phyloP scores from a whole-genome alignment of 306 rosid genomes.

The Pyrus communis region DNA sequence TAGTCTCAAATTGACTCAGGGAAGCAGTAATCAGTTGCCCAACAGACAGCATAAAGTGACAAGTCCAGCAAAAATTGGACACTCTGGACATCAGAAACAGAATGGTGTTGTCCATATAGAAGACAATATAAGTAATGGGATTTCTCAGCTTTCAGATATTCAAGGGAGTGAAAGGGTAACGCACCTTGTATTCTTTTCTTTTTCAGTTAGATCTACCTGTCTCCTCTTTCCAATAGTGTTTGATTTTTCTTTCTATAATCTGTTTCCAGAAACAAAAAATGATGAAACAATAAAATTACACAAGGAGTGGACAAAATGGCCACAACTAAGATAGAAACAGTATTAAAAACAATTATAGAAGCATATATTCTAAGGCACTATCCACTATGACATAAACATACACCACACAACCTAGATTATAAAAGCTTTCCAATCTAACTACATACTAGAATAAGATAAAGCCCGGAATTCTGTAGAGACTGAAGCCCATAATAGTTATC shows the following conservation, averaged over 20 bases:
- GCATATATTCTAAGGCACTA: background rate
- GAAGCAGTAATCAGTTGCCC: constrained; percentile 52
- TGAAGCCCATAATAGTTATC: background rate
- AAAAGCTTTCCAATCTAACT: background rate
- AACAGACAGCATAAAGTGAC: constrained; percentile 47
- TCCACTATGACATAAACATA: background rate
- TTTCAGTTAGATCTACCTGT: constrained; percentile 2
- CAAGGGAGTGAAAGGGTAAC: constrained; percentile 55
- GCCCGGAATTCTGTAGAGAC: background rate
- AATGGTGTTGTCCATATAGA: constrained; percentile 33
- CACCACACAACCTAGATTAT: background rate
- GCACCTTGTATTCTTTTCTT: constrained; percentile 26
- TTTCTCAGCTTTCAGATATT: constrained; percentile 39
- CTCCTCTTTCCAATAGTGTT: background rate
- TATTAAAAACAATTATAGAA: too few species aligned
- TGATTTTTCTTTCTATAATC: background rate
- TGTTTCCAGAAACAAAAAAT: background rate
- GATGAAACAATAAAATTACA: background rate
- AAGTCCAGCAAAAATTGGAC: constrained; percentile 43
- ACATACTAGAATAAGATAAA: background rate
- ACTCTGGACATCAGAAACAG: constrained; percentile 30
- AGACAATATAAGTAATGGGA: constrained; percentile 55
- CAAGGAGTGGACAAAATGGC: background rate
- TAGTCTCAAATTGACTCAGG: constrained; percentile 40
- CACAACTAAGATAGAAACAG: background rate